Evolutionary conservation across 768 basidiomycete species (phyloP).

Genomic region (Amanita brunnescens): DNA sequence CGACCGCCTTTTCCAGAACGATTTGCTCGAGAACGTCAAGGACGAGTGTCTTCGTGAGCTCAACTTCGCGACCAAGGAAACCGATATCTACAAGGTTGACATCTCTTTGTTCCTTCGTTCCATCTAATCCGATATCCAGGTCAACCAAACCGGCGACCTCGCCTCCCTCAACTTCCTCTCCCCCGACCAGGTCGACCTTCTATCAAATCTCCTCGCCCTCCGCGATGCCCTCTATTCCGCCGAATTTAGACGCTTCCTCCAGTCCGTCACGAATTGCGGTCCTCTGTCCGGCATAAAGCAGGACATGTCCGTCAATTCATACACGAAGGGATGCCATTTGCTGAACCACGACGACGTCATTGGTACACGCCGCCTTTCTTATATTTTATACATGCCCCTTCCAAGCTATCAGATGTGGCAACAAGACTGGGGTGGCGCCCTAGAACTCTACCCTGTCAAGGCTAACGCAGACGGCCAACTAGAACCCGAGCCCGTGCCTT

Average conservation of each 20-base stretch:
- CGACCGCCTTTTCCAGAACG: slow-evolving; percentile 76
- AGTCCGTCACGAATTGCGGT: slow-evolving; percentile 84
- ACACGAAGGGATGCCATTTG: slow-evolving; percentile 86
- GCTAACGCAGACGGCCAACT: slow-evolving; percentile 50
- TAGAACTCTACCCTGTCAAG: slow-evolving; percentile 83
- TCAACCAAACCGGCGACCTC: slow-evolving; percentile 95
- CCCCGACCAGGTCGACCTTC: slow-evolving; percentile 62
- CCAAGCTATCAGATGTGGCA: slow-evolving; percentile 71
- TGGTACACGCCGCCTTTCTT: slow-evolving; percentile 86
- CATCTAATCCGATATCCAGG: slow-evolving; percentile 34
- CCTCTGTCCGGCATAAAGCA: slow-evolving; percentile 86
- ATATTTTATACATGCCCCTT: slow-evolving; percentile 94
- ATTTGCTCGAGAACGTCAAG: slow-evolving; percentile 70
- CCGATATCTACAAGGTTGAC: slow-evolving; percentile 92
- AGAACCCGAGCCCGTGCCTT: slow-evolving; percentile 60
- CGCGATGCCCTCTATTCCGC: slow-evolving; percentile 88
- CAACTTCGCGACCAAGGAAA: slow-evolving; percentile 88
- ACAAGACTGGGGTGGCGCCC: slow-evolving; percentile 84
- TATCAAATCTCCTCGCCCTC: slow-evolving; percentile 73
- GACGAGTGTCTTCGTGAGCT: slow-evolving; percentile 76
- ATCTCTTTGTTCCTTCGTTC: slow-evolving; percentile 2
- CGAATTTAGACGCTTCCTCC: slow-evolving; percentile 75
- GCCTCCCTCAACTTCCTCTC: slow-evolving; percentile 87
- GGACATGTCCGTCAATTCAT: slow-evolving; percentile 92
- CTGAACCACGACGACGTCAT: slow-evolving; percentile 99